Evolutionary conservation across 2,329 filamentous ascomycete genomes (phyloP).

Genomic region (Diaporthe citriasiana): DNA sequence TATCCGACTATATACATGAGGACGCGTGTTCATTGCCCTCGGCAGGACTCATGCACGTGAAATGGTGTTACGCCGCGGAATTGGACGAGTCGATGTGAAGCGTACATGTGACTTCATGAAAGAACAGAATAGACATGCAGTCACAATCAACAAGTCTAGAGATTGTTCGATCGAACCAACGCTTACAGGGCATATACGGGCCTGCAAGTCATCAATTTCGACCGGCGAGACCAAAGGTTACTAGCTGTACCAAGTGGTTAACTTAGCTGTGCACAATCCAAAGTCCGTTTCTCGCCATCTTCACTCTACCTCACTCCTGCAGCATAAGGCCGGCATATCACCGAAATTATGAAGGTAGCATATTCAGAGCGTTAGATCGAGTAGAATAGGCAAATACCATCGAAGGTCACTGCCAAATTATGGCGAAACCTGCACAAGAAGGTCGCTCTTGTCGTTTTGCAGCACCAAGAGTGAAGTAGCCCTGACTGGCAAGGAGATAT

Average conservation of each 20-base stretch:
- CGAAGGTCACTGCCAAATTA: not conserved
- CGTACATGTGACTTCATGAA: not conserved
- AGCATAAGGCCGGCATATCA: not conserved
- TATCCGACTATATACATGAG: not conserved
- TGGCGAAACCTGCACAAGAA: constrained; percentile 20
- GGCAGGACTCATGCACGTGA: not conserved
- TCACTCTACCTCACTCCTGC: not conserved
- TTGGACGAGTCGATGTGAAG: not conserved
- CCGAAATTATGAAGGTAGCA: not conserved
- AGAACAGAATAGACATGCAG: not conserved
- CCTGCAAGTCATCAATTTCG: not conserved
- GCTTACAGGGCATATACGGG: not conserved
- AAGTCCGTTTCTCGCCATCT: not conserved
- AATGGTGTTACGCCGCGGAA: not conserved
- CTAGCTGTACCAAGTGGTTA: not conserved
- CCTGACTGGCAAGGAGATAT: constrained; percentile 17
- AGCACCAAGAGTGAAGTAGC: constrained; percentile 33
- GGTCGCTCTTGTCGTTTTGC: constrained; percentile 22
- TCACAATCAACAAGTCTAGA: not conserved
- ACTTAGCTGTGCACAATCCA: too few relatives aligned
- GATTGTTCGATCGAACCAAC: not conserved
- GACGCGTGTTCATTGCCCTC: not conserved
- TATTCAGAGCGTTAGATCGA: too few relatives aligned
- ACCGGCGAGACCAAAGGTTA: too few relatives aligned
- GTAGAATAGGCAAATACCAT: not conserved